Evolutionary conservation across 352 stramenopile species (phyloP).

Genomic region (Bremia lactucae): DNA sequence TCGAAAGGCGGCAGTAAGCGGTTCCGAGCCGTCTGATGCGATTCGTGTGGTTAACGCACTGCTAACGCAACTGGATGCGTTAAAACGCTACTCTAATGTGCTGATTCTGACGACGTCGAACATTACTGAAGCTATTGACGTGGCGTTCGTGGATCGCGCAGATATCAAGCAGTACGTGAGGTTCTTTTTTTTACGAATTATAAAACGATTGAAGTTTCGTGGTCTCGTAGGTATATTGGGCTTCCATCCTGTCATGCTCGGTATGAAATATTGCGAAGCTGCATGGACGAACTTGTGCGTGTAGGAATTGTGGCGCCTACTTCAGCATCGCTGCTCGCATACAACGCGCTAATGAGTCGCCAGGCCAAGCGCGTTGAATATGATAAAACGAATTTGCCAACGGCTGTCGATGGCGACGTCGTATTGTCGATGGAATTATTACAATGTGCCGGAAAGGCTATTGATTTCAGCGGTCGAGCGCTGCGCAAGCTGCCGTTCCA

Average conservation of each 20-base stretch:
- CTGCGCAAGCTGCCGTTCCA: slow-evolving; percentile 84
- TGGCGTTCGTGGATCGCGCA: slow-evolving; percentile 88
- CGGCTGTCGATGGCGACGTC: slow-evolving; percentile 1
- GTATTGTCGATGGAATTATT: slow-evolving; percentile 26
- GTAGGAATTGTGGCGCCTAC: slow-evolving; percentile 46
- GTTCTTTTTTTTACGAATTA: not conserved
- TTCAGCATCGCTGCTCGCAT: slow-evolving; percentile 12
- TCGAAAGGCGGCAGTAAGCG: slow-evolving; percentile 51
- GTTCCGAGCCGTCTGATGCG: slow-evolving; percentile 84
- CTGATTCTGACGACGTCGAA: slow-evolving; percentile 91
- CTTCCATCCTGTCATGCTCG: slow-evolving; percentile 46
- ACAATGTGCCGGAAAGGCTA: slow-evolving; percentile 29
- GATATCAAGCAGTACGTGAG: slow-evolving; percentile 85
- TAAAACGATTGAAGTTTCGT: not conserved
- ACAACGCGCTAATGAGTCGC: slow-evolving; percentile 15
- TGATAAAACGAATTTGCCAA: slow-evolving; percentile 21
- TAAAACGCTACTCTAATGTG: slow-evolving; percentile 83
- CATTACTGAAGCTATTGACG: slow-evolving; percentile 86
- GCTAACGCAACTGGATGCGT: slow-evolving; percentile 81
- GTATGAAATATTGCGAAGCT: slow-evolving; percentile 78
- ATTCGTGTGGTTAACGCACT: slow-evolving; percentile 89
- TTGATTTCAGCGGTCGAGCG: slow-evolving; percentile 64
- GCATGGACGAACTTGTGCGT: slow-evolving; percentile 69
- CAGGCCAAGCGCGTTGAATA: slow-evolving; percentile 32
- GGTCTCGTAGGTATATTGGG: slow-evolving; percentile 41